phyloP scores from a whole-genome alignment of 2,329 filamentous ascomycete species.

The Apiospora phragmitis region DNA sequence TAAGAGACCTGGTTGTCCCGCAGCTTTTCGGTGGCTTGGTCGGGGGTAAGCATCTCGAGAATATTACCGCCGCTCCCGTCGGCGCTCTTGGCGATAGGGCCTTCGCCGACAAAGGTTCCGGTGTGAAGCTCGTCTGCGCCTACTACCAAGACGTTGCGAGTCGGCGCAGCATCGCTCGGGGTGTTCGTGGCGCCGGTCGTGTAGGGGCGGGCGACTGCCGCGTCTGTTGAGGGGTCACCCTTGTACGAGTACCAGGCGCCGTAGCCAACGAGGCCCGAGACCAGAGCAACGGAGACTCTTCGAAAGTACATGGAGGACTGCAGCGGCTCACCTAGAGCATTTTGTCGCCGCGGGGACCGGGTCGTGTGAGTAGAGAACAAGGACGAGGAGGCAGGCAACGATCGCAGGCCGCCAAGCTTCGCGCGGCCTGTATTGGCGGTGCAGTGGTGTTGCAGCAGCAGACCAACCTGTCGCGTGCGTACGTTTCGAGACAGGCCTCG shows the following conservation, averaged over 20 bases:
- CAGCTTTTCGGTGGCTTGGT: slow-evolving; percentile 88
- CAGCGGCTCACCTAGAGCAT: slow-evolving; percentile 49
- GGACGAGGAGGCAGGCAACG: slow-evolving; percentile 33
- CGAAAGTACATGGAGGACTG: slow-evolving; percentile 76
- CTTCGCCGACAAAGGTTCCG: slow-evolving; percentile 80
- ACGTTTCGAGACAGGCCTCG: slow-evolving; percentile 57
- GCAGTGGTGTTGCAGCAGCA: slow-evolving; percentile 39
- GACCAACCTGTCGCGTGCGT: slow-evolving; percentile 27
- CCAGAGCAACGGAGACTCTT: slow-evolving; percentile 64
- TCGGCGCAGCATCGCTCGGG: slow-evolving; percentile 44
- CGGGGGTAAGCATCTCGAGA: slow-evolving; percentile 93
- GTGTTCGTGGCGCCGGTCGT: slow-evolving; percentile 42
- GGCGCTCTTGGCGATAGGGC: slow-evolving; percentile 83
- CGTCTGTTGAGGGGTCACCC: slow-evolving; percentile 38
- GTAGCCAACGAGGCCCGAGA: slow-evolving; percentile 72
- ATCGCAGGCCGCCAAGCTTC: slow-evolving; percentile 15
- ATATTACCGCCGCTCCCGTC: slow-evolving; percentile 83
- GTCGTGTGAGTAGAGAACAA: slow-evolving; percentile 28
- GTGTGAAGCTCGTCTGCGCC: slow-evolving; percentile 90
- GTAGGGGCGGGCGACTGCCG: slow-evolving; percentile 37
- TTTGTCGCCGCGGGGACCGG: slow-evolving; percentile 32
- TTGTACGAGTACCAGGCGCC: slow-evolving; percentile 76
- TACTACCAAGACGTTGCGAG: slow-evolving; percentile 77
- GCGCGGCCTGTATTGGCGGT: slow-evolving; percentile 23
- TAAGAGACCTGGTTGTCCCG: slow-evolving; percentile 90